These are phyloP conservation scores for Hypoxylon intermedium DNA, from an alignment of 495 filamentous ascomycete species.

Conservation along the genomic window DNA sequence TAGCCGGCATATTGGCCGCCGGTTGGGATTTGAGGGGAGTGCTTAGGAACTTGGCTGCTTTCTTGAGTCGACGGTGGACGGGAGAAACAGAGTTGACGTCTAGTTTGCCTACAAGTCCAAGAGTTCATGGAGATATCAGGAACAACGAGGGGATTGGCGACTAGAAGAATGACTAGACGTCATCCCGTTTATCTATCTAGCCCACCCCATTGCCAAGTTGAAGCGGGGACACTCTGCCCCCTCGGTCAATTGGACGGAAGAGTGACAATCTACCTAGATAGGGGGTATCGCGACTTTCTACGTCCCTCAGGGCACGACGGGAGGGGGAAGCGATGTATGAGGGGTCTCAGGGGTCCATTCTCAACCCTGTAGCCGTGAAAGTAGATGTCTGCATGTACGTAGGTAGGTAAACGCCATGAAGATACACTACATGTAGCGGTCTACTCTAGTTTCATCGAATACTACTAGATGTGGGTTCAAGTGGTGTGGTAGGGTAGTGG, in stretches of 20 bases:
- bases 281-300: no score
- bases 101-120: not conserved
- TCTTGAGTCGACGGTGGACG: not conserved
- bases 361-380: no score
- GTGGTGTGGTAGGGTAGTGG: no score
- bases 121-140: not conserved
- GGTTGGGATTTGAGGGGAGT: not conserved
- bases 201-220: constrained; percentile 24
- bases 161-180: constrained; percentile 19
- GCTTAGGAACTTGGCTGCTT: not conserved
- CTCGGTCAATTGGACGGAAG: constrained; percentile 8
- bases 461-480: no score
- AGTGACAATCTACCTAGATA: no score
- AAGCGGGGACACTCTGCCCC: constrained; percentile 21
- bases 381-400: no score
- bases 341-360: no score
- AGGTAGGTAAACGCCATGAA: no score
- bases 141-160: not conserved
- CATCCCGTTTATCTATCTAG: constrained; percentile 34
- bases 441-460: no score
- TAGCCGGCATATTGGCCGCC: constrained; percentile 26
- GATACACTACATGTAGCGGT: no score
- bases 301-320: no score
- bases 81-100: not conserved
- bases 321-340: not conserved